phyloP scores from a whole-genome alignment of 2,329 filamentous ascomycete genomes.

The Saccharata proteae region DNA sequence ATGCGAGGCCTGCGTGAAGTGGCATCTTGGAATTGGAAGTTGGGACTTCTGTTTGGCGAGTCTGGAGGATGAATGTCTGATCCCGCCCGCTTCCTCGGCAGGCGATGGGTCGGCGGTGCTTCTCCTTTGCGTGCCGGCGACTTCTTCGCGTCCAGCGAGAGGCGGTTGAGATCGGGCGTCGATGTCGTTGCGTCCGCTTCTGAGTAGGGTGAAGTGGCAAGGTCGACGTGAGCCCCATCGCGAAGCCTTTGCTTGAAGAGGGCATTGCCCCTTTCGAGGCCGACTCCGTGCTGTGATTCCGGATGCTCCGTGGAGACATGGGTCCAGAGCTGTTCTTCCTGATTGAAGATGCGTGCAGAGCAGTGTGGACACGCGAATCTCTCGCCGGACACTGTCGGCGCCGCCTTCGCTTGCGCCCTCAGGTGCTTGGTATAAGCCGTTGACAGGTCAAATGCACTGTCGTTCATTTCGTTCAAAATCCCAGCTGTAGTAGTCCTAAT shows the following conservation, averaged over 20 bases:
- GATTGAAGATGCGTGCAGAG: slow-evolving; percentile 18
- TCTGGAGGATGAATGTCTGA: slow-evolving; percentile 7
- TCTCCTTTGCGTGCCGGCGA: slow-evolving; percentile 1
- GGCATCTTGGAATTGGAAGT: not conserved
- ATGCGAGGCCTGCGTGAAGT: not conserved
- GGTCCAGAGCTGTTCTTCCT: slow-evolving; percentile 14
- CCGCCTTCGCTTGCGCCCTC: slow-evolving; percentile 5
- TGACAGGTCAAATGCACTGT: too few relatives aligned
- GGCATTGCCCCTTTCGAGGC: slow-evolving; percentile 8
- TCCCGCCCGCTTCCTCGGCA: slow-evolving; percentile 4
- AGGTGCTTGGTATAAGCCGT: too few relatives aligned
- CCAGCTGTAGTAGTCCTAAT: slow-evolving; percentile 3
- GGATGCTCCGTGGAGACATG: slow-evolving; percentile 20
- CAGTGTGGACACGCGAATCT: slow-evolving; percentile 19
- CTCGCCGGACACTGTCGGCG: not conserved
- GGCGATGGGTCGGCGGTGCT: not conserved
- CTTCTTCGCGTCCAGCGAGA: slow-evolving; percentile 13
- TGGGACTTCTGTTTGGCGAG: slow-evolving; percentile 1
- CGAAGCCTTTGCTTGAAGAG: slow-evolving; percentile 15
- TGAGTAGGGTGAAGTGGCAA: too few relatives aligned
- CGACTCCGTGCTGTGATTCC: slow-evolving; percentile 12
- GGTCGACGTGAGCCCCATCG: slow-evolving; percentile 14
- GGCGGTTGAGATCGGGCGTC: slow-evolving; percentile 18
- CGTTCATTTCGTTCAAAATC: slow-evolving; percentile 9
- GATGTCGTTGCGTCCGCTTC: slow-evolving; percentile 17